Percentiles rank a stretch among this genome's conserved stretches.
Evolutionary conservation across 2,329 filamentous ascomycete species (phyloP).

Genomic region (Lomentospora prolificans): DNA sequence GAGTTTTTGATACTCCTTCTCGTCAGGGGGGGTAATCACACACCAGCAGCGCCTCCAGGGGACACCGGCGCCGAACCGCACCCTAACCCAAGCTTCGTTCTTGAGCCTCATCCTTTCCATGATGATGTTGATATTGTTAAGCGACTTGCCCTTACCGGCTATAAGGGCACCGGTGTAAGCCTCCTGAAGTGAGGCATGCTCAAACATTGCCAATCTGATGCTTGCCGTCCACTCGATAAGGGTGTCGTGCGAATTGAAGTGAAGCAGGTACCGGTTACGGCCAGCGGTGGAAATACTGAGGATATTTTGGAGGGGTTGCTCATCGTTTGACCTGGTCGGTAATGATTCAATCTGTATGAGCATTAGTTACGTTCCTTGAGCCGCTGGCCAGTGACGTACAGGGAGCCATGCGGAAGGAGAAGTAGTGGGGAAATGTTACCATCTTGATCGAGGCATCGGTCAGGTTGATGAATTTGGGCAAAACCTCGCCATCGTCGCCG

Average conservation of each 20-base stretch:
- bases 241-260: slow-evolving; percentile 92
- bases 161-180: slow-evolving; percentile 94
- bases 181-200: slow-evolving; percentile 87
- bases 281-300: slow-evolving; percentile 92
- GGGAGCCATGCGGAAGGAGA: not conserved
- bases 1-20: slow-evolving; percentile 79
- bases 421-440: slow-evolving; percentile 41
- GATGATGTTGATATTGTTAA: slow-evolving; percentile 86
- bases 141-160: slow-evolving; percentile 77
- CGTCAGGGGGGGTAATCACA: slow-evolving; percentile 82
- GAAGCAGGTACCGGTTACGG: slow-evolving; percentile 87
- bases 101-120: slow-evolving; percentile 71
- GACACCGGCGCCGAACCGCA: slow-evolving; percentile 89
- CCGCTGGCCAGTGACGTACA: too few relatives aligned
- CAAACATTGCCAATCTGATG: slow-evolving; percentile 88
- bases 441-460: slow-evolving; percentile 98
- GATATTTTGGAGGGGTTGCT: slow-evolving; percentile 84
- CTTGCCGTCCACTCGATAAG: slow-evolving; percentile 92
- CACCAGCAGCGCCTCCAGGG: slow-evolving; percentile 97
- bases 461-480: slow-evolving; percentile 90
- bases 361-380: not conserved
- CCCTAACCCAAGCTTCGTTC: slow-evolving; percentile 87
- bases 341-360: slow-evolving; percentile 67
- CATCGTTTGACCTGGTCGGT: slow-evolving; percentile 66
- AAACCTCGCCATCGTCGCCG: slow-evolving; percentile 72